These are phyloP conservation scores for Fomitiporia mediterranea DNA, from an alignment of 1,284 basidiomycete genomes.

Conservation along the genomic window DNA sequence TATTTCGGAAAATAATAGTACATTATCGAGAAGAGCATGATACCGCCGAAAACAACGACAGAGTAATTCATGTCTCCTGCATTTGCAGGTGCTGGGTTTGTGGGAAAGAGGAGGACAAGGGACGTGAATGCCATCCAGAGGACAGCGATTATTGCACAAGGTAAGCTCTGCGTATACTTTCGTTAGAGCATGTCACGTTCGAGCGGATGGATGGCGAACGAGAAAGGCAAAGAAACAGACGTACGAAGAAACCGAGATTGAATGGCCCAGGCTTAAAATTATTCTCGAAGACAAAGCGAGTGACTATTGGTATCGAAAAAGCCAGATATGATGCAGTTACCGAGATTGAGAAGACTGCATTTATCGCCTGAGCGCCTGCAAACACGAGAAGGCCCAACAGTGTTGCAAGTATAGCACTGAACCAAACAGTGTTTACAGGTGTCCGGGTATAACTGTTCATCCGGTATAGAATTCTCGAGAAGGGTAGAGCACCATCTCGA, in stretches of 20 bases:
- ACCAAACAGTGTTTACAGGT: constrained; percentile 67
- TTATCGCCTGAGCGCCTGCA: constrained; percentile 58
- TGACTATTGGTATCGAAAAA: constrained; percentile 46
- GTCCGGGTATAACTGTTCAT: constrained; percentile 62
- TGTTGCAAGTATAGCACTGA: constrained; percentile 41
- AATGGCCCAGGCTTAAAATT: constrained; percentile 65
- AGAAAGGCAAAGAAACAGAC: constrained; percentile 27
- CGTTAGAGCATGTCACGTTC: no score
- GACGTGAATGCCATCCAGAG: constrained; percentile 58
- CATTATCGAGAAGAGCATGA: constrained; percentile 47
- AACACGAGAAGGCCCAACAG: constrained; percentile 58
- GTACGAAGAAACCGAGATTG: constrained; percentile 51
- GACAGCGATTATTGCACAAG: constrained; percentile 47
- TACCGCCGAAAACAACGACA: constrained; percentile 54
- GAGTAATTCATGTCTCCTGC: constrained; percentile 64
- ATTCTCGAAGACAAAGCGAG: constrained; percentile 37
- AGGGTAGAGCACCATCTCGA: constrained; percentile 65
- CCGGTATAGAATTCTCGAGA: constrained; percentile 62
- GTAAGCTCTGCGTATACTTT: constrained; percentile 41
- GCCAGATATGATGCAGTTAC: constrained; percentile 56
- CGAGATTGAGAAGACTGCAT: constrained; percentile 62
- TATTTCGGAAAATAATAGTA: constrained; percentile 65
- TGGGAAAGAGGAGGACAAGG: constrained; percentile 61
- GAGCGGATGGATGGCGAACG: neutral
- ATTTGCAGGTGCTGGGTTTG: constrained; percentile 37